Evolutionary conservation across 805 yeast genomes (phyloP), one percentile per base, ranked within the genome.

Genomic region (Lipomyces oligophaga): DNA sequence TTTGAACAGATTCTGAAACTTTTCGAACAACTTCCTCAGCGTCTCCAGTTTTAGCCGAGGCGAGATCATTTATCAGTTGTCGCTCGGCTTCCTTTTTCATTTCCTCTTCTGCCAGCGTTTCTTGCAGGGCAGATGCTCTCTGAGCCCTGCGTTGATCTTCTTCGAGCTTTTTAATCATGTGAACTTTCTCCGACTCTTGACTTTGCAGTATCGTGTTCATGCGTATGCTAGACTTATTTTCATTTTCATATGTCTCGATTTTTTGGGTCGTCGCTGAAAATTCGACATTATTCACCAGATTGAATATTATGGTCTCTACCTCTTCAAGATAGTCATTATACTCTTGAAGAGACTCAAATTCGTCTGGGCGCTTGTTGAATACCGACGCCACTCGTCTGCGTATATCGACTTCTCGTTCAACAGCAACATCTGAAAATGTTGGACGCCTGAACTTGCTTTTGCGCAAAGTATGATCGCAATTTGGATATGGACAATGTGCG

Each of bases 401-500:
- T 16, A 89, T 79, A 65, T 93, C 97, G 31, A 94, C 87, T 62
- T 93, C 99, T 52, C 83, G 77, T 65, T 93, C 99, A 2, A 93
- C 95, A 5, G 66, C 72, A 32, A 93, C 77, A 66, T 93, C 97
- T 57, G 90, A 97, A 63, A 93, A 93, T 2, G 88, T 76, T 68
- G 93, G 98, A 32, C 85, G 76, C 69, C 93, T 94, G 72, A 93
- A 93, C 68, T 80, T 79, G 67, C 86, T 86, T 73, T 85, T 85
- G 57, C 98, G 73, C 52, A 93, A 70, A 8, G 82, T 85, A 70
- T 83, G 86, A 47, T 82, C 88, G 70, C 99, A 93, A 42, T 82
- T 80, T 3, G 88, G 84, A 64, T 89, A 90, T 1, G 98, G 98
- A 64, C 99, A 93, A 18, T 89, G 93, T 0, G 96, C 93, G 0